phyloP scores from a whole-genome alignment of 2,329 filamentous ascomycete species.

The Colletotrichum lini region DNA sequence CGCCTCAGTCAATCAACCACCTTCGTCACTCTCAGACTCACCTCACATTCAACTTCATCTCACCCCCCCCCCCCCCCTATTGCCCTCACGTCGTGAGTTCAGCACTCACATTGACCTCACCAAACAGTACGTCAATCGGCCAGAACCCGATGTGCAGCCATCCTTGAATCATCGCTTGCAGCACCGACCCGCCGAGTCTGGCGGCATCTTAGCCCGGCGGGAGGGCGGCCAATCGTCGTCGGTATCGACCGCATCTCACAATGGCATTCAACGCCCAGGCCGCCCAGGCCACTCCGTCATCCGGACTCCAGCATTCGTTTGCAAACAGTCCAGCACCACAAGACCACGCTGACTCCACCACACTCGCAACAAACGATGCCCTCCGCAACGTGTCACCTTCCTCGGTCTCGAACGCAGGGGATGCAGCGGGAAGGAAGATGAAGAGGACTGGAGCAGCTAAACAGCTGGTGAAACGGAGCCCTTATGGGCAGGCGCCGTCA shows the following conservation, averaged over 20 bases:
- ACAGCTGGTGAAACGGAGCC: conserved; percentile 15
- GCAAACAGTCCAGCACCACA: not conserved
- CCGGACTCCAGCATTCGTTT: not conserved
- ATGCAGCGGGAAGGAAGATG: conserved; percentile 30
- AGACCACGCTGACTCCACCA: not conserved
- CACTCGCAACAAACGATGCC: not conserved
- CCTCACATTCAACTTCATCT: too few relatives aligned
- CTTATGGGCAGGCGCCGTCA: conserved; percentile 18
- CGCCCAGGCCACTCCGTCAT: not conserved
- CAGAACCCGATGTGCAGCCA: not conserved
- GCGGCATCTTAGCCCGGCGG: not conserved
- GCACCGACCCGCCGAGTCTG: not conserved
- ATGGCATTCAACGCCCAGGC: conserved; percentile 19
- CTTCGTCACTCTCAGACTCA: not conserved
- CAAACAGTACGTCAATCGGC: too few relatives aligned
- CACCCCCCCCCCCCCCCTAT: too few relatives aligned
- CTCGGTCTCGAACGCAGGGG: conserved; percentile 20
- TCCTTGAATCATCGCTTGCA: not conserved
- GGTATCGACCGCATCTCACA: conserved; percentile 2
- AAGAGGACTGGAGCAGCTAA: conserved; percentile 31
- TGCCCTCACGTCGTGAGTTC: not conserved
- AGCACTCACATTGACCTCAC: not conserved
- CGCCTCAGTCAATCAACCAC: conserved; percentile 15
- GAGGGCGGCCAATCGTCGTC: not conserved
- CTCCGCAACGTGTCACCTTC: conserved; percentile 21